These are phyloP conservation scores for Apiotrichum sp. DNA, from an alignment of 1,284 basidiomycete genomes.

Conservation along the genomic window DNA sequence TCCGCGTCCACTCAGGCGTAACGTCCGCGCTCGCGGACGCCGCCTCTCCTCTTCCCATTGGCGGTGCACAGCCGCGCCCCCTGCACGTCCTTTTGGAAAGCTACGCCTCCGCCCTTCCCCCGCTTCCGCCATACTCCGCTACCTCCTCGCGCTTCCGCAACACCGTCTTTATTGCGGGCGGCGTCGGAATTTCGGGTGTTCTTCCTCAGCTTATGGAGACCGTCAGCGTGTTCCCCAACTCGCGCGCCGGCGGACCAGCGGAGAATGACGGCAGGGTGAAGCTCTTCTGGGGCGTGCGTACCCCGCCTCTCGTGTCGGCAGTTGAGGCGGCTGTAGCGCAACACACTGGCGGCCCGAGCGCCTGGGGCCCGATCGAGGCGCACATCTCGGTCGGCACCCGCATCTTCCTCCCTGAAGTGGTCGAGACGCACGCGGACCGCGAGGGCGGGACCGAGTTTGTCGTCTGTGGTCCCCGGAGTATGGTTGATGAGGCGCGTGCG, in stretches of 20 bases:
- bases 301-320: not conserved
- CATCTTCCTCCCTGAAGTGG: not conserved
- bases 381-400: not conserved
- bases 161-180: conserved; percentile 26
- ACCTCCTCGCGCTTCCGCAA: conserved; percentile 9
- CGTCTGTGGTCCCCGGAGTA: too few species aligned
- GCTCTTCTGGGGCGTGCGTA: not conserved
- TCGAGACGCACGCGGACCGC: not conserved
- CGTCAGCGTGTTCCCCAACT: too few species aligned
- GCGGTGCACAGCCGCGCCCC: not conserved
- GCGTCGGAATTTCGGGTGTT: conserved; percentile 27
- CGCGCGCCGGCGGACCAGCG: too few species aligned
- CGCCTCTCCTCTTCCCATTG: too few species aligned
- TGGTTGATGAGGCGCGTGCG: too few species aligned
- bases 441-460: too few species aligned
- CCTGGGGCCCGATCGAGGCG: not conserved
- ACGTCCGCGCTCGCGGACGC: too few species aligned
- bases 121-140: conserved; percentile 9
- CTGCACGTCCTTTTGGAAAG: not conserved
- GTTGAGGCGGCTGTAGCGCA: not conserved
- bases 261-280: not conserved
- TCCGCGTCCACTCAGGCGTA: too few species aligned
- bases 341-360: not conserved
- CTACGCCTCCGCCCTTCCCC: not conserved
- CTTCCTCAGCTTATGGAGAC: conserved; percentile 9